These are phyloP conservation scores for Paralagenidium karlingii DNA, from an alignment of 352 stramenopile species.

Conservation along the genomic window DNA sequence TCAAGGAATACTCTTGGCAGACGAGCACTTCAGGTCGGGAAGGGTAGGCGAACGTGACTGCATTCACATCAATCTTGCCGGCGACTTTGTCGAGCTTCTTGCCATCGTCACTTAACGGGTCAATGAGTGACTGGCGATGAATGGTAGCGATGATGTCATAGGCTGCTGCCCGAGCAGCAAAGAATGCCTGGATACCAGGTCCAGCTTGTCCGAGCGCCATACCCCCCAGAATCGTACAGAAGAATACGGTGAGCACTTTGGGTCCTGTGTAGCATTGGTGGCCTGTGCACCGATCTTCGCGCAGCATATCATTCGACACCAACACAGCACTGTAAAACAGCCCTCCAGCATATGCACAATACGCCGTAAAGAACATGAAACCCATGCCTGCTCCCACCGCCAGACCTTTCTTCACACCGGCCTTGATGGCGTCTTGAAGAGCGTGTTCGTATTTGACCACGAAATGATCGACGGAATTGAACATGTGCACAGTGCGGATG, in stretches of 20 bases:
- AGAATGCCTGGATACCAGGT: slow-evolving; percentile 44
- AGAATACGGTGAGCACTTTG: slow-evolving; percentile 61
- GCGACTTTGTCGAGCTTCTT: slow-evolving; percentile 20
- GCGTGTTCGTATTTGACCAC: slow-evolving; percentile 41
- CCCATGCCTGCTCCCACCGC: slow-evolving; percentile 46
- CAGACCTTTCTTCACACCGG: slow-evolving; percentile 35
- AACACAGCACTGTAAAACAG: slow-evolving; percentile 70
- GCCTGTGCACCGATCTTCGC: slow-evolving; percentile 17
- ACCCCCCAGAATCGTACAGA: slow-evolving; percentile 49
- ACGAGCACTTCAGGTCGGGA: slow-evolving; percentile 39
- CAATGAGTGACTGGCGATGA: slow-evolving; percentile 35
- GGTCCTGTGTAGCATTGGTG: slow-evolving; percentile 39
- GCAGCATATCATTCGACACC: slow-evolving; percentile 44
- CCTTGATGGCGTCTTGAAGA: slow-evolving; percentile 20
- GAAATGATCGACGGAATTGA: slow-evolving; percentile 54
- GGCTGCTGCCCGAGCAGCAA: slow-evolving; percentile 33
- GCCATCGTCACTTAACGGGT: slow-evolving; percentile 22
- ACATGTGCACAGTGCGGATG: slow-evolving; percentile 66
- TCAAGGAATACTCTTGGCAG: slow-evolving; percentile 31
- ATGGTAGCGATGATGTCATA: slow-evolving; percentile 63
- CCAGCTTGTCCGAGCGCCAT: slow-evolving; percentile 62
- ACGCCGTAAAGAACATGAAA: slow-evolving; percentile 50
- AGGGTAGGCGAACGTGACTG: slow-evolving; percentile 68
- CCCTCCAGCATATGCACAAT: slow-evolving; percentile 60
- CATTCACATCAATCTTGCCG: slow-evolving; percentile 61